These are phyloP conservation scores for Linnemannia elongata DNA, from an alignment of 192 early-diverging fungal species.

Conservation along the genomic window DNA sequence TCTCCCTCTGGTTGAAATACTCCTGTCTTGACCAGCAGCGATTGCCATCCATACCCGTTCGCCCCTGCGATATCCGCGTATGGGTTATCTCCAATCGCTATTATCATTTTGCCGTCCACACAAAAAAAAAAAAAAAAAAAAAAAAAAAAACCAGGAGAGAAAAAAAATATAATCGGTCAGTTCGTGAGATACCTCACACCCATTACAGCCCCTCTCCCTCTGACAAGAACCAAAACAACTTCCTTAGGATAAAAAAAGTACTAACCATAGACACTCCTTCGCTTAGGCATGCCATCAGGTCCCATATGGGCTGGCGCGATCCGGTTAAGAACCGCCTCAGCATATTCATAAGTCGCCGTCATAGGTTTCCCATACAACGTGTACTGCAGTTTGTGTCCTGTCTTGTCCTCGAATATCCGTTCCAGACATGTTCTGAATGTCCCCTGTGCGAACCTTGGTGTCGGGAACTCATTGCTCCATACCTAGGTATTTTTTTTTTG, in stretches of 20 bases:
- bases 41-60: conserved; percentile 80
- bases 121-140: conserved; percentile 4
- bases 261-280: conserved; percentile 51
- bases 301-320: conserved; percentile 30
- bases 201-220: too few relatives aligned
- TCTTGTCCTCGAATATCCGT: conserved; percentile 70
- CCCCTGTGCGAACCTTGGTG: conserved; percentile 87
- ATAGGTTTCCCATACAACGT: conserved; percentile 90
- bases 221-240: too few relatives aligned
- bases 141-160: conserved; percentile 58
- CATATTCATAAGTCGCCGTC: conserved; percentile 78
- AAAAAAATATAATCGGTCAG: neutral
- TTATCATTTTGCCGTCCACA: neutral
- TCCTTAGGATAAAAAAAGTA: neutral
- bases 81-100: conserved; percentile 79
- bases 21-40: conserved; percentile 79
- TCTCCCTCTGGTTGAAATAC: conserved; percentile 67
- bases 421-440: conserved; percentile 82
- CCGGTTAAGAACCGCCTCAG: conserved; percentile 66
- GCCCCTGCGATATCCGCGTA: conserved; percentile 83
- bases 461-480: conserved; percentile 91
- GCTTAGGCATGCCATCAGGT: neutral
- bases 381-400: conserved; percentile 69
- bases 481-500: conserved; percentile 73
- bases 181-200: neutral